Conservation (phyloP, 2,329 filamentous ascomycete species). For the Periconia macrospinosa region DNA sequence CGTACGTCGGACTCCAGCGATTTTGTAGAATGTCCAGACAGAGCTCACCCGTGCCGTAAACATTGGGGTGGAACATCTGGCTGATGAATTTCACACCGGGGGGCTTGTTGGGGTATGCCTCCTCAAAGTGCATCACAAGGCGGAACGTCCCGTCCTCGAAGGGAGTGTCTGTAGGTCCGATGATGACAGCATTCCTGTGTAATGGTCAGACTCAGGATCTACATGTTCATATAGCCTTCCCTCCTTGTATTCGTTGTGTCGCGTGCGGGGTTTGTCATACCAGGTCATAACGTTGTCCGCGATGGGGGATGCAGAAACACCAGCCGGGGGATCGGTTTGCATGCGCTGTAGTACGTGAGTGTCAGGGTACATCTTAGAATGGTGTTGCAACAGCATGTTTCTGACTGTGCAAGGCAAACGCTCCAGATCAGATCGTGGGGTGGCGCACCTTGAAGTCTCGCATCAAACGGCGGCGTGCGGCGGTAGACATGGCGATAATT, state of each 20-base stretch:
- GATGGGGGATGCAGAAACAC: constrained; percentile 93
- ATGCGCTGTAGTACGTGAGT: constrained; percentile 68
- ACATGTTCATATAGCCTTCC: background rate
- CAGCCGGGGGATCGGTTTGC: constrained; percentile 97
- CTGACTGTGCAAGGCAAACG: constrained; percentile 2
- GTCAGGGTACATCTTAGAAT: constrained; percentile 10
- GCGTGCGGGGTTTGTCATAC: constrained; percentile 55
- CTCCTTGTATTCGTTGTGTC: constrained; percentile 14
- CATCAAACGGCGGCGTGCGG: constrained; percentile 94
- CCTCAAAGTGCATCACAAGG: constrained; percentile 98
- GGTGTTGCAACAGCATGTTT: background rate
- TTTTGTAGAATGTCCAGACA: constrained; percentile 98
- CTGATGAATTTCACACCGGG: constrained; percentile 98
- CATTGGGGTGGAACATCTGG: constrained; percentile 99
- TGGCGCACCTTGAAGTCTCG: constrained; percentile 92
- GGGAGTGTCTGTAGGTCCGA: constrained; percentile 92
- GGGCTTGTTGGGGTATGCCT: constrained; percentile 98
- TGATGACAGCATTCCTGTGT: constrained; percentile 93
- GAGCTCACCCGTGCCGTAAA: constrained; percentile 94
- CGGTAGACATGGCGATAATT: constrained; percentile 72
- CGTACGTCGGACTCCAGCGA: constrained; percentile 97
- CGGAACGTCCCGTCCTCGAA: constrained; percentile 98
- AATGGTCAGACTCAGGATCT: constrained; percentile 26
- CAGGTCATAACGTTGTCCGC: constrained; percentile 98
- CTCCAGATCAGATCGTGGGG: constrained; percentile 7